phyloP scores from a whole-genome alignment of 805 yeast genomes.

The Kazachstania africana region DNA sequence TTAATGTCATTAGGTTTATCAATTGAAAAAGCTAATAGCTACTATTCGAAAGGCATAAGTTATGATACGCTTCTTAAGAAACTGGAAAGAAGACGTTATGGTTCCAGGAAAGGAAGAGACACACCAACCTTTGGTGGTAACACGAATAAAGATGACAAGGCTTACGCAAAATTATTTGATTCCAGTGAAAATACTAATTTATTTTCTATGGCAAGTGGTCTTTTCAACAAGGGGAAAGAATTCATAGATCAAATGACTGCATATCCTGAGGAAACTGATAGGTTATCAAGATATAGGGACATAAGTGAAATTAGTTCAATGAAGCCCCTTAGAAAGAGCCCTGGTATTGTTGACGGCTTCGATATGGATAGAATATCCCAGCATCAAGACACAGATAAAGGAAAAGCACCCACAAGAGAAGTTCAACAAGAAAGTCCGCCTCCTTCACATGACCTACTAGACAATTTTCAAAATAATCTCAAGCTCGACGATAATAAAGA shows the following conservation, averaged over 20 bases:
- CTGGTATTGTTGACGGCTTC: neutral
- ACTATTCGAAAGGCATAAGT: slow-evolving; percentile 15
- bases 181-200: slow-evolving; percentile 3
- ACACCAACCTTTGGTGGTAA: slow-evolving; percentile 2
- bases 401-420: too few relatives aligned
- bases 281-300: slow-evolving; percentile 5
- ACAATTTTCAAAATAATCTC: too few relatives aligned
- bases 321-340: neutral
- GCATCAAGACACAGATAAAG: neutral
- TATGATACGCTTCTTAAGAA: slow-evolving; percentile 13
- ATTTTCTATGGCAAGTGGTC: slow-evolving; percentile 17
- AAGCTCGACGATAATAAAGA: neutral
- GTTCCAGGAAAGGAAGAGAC: neutral
- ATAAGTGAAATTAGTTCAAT: neutral
- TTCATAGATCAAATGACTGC: slow-evolving; percentile 17
- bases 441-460: neutral
- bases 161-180: slow-evolving; percentile 1
- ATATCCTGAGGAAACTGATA: slow-evolving; percentile 14
- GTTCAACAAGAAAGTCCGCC: too few relatives aligned
- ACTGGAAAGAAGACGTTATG: neutral
- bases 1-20: slow-evolving; percentile 23
- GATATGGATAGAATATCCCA: neutral
- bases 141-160: slow-evolving; percentile 1
- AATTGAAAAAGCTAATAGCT: slow-evolving; percentile 13
- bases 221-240: slow-evolving; percentile 24